A percentile compares a stretch with the other conserved stretches of the same genome.
phyloP scores from a whole-genome alignment of 768 basidiomycete species.

The Tulasnella sp. region DNA sequence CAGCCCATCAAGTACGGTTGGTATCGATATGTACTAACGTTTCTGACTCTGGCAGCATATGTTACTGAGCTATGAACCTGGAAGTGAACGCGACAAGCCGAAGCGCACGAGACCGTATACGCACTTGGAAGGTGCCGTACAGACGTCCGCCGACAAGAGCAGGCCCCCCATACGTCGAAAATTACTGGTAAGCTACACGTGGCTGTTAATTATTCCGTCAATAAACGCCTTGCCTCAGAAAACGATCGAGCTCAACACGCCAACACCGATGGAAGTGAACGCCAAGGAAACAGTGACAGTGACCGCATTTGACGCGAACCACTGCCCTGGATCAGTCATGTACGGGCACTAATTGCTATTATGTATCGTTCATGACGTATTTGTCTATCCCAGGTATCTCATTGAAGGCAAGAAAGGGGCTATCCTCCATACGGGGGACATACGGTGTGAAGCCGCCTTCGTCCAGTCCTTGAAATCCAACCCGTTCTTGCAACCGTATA shows the following conservation, averaged over 20 bases:
- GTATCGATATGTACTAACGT: background rate
- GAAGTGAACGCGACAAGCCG: constrained; percentile 46
- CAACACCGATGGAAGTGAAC: constrained; percentile 47
- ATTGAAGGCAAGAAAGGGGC: constrained; percentile 58
- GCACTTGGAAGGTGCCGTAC: constrained; percentile 51
- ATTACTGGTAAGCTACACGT: constrained; percentile 39
- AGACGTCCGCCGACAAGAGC: constrained; percentile 35
- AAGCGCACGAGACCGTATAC: constrained; percentile 47
- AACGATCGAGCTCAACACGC: constrained; percentile 47
- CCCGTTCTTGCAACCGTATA: constrained; percentile 58
- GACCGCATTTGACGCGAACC: constrained; percentile 82
- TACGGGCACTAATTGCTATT: constrained; percentile 30
- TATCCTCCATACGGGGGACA: constrained; percentile 85
- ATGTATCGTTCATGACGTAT: background rate
- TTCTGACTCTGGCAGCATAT: constrained; percentile 34
- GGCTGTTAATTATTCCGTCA: background rate
- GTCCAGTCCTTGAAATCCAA: constrained; percentile 55
- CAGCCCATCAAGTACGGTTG: background rate
- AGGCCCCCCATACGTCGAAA: constrained; percentile 45
- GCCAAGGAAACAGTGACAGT: constrained; percentile 49
- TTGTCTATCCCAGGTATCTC: constrained; percentile 49
- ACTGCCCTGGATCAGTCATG: constrained; percentile 93
- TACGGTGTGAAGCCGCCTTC: constrained; percentile 78
- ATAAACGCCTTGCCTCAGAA: constrained; percentile 30
- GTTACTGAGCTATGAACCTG: constrained; percentile 65